Conservation (phyloP, 2,329 filamentous ascomycete genomes). For the Pezicula neosporulosa region DNA sequence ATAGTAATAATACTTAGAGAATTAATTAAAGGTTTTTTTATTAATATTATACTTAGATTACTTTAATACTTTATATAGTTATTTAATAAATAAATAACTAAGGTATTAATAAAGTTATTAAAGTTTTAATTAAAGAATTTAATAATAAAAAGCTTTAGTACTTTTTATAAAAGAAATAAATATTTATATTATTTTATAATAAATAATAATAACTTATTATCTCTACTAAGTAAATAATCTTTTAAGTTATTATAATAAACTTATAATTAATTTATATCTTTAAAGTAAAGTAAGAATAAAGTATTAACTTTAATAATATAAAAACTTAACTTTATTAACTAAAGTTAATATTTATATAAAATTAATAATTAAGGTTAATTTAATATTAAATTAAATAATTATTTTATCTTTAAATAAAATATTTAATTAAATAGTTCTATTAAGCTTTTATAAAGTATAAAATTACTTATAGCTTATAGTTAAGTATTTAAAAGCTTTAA, state of each 20-base stretch:
- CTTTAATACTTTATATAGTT: background rate
- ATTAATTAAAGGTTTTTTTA: background rate
- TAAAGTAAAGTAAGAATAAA: too few species aligned
- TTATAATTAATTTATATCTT: too few species aligned
- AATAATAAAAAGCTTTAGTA: background rate
- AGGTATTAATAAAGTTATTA: background rate
- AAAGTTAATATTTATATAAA: background rate
- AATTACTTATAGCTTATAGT: too few species aligned
- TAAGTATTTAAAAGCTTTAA: too few species aligned
- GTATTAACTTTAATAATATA: too few species aligned
- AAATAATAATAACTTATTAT: too few species aligned
- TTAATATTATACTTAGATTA: too few species aligned
- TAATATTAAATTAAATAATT: constrained; percentile 4
- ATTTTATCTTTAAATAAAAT: background rate
- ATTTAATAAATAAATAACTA: background rate
- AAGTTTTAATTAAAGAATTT: background rate
- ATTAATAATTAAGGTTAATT: background rate
- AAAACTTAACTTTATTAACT: constrained; percentile 1
- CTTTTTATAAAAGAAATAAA: background rate
- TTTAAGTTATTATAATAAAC: too few species aligned
- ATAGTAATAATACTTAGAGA: background rate
- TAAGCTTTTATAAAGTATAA: background rate
- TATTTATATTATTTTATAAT: too few species aligned
- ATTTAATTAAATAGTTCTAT: background rate
- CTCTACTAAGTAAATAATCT: too few species aligned